Percentiles rank a stretch among this genome's conserved stretches.
phyloP scores from a whole-genome alignment of 495 filamentous ascomycete species.

The Penicillium dipodomyicola region DNA sequence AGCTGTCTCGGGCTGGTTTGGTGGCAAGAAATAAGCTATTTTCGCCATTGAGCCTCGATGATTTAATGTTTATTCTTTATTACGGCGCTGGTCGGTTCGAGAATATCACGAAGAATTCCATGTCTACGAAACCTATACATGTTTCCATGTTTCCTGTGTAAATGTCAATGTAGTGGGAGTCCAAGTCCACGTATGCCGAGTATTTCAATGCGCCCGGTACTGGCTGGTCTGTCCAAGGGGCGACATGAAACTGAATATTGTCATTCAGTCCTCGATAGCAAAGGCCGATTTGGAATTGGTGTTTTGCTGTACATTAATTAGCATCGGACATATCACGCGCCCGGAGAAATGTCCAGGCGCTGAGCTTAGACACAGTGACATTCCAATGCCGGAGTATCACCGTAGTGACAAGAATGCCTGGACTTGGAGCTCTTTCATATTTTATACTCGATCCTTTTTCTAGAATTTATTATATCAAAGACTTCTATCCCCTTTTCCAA shows the following conservation, averaged over 20 bases:
- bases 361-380: constrained; percentile 9
- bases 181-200: background rate
- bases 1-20: constrained; percentile 76
- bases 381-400: constrained; percentile 34
- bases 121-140: background rate
- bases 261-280: background rate
- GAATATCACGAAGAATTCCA: constrained; percentile 5
- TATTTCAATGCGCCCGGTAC: background rate
- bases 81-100: constrained; percentile 3
- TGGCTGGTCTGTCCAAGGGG: background rate
- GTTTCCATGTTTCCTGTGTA: background rate
- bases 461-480: background rate
- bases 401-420: constrained; percentile 32
- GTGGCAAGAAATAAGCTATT: constrained; percentile 54
- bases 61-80: constrained; percentile 1
- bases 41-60: background rate
- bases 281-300: background rate
- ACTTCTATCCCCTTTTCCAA: background rate
- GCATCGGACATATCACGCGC: background rate
- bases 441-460: background rate
- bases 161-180: background rate
- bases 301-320: background rate
- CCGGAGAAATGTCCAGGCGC: background rate
- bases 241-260: background rate
- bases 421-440: background rate